phyloP scores from a whole-genome alignment of 1,139 yeast genomes.

The Hyphopichia burtonii region DNA sequence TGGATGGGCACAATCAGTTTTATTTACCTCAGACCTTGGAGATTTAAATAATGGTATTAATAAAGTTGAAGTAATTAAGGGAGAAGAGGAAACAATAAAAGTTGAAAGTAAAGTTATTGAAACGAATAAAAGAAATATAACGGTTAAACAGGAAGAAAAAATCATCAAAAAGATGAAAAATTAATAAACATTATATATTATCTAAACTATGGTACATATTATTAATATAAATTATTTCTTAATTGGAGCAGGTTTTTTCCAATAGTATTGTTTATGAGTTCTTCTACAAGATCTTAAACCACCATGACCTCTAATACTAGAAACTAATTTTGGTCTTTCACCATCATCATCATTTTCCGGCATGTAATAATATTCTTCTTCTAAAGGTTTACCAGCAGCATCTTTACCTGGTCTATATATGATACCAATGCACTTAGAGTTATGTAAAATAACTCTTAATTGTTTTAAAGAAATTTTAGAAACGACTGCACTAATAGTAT shows the following conservation, averaged over 20 bases:
- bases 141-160: conserved; percentile 1
- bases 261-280: conserved; percentile 88
- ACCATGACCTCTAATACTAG: conserved; percentile 75
- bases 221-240: conserved; percentile 23
- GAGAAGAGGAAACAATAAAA: conserved; percentile 1
- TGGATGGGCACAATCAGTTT: conserved; percentile 96
- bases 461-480: conserved; percentile 45
- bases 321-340: conserved; percentile 68
- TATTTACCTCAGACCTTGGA: conserved; percentile 79
- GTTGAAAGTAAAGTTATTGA: neutral
- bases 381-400: conserved; percentile 93
- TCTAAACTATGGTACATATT: conserved; percentile 1
- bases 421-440: conserved; percentile 68
- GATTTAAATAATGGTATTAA: conserved; percentile 63
- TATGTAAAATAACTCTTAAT: conserved; percentile 50
- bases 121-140: neutral
- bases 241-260: conserved; percentile 70
- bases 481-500: conserved; percentile 54
- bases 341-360: conserved; percentile 76
- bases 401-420: conserved; percentile 89
- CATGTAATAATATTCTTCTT: conserved; percentile 88
- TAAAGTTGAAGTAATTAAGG: conserved; percentile 10
- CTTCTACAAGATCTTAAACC: conserved; percentile 87
- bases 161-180: neutral
- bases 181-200: neutral